Percentiles rank a stretch among this genome's conserved stretches.
phyloP scores from a whole-genome alignment of 352 stramenopile species.

The Phytophthora meadii region DNA sequence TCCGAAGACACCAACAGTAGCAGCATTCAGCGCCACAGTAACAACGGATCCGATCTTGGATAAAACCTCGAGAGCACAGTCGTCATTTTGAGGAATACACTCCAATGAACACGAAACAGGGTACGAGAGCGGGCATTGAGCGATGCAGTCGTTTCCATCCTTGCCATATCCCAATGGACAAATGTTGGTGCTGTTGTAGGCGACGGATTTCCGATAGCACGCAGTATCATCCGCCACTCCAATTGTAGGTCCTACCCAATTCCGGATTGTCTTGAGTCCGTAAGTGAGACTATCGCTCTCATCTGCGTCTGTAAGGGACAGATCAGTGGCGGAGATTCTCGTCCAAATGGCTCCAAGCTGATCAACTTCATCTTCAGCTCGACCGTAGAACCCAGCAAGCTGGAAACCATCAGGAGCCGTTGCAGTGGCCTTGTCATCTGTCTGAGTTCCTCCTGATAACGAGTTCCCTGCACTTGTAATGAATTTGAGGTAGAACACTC shows the following conservation, averaged over 20 bases:
- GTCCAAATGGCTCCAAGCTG: conserved; percentile 34
- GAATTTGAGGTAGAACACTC: conserved; percentile 33
- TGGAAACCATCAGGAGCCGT: conserved; percentile 31
- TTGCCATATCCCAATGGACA: conserved; percentile 34
- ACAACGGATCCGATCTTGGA: conserved; percentile 39
- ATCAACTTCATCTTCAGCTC: conserved; percentile 33
- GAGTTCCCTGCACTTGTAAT: conserved; percentile 26
- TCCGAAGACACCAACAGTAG: conserved; percentile 32
- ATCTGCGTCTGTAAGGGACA: conserved; percentile 16
- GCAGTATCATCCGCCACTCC: conserved; percentile 26
- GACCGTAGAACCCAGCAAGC: conserved; percentile 26
- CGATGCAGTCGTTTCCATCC: conserved; percentile 23
- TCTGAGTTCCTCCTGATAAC: conserved; percentile 28
- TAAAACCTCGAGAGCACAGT: conserved; percentile 28
- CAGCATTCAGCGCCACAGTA: conserved; percentile 28
- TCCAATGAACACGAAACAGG: conserved; percentile 40
- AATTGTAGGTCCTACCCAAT: conserved; percentile 35
- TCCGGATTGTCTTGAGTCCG: conserved; percentile 23
- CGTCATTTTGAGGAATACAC: conserved; percentile 54
- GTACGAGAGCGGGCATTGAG: conserved; percentile 42
- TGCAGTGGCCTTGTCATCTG: conserved; percentile 19
- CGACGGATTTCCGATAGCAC: conserved; percentile 29
- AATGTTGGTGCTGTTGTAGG: conserved; percentile 31
- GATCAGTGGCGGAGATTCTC: conserved; percentile 22
- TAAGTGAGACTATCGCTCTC: conserved; percentile 14